These are phyloP conservation scores for Tulasnella sp. DNA, from an alignment of 768 basidiomycete genomes.

Conservation along the genomic window DNA sequence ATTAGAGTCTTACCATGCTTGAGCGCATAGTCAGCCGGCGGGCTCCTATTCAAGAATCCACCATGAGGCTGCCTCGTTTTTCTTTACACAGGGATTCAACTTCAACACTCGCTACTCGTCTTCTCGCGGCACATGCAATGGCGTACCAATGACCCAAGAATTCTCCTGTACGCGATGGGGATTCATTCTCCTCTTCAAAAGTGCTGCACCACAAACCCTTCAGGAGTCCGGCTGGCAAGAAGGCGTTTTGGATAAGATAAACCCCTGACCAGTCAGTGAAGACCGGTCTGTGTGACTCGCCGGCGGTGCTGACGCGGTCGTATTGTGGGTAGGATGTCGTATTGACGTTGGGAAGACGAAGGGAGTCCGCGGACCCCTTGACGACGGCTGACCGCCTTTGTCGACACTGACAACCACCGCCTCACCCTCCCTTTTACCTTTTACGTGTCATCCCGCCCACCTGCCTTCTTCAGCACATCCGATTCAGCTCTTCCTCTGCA, in stretches of 20 bases:
- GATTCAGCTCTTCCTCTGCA: background rate
- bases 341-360: background rate
- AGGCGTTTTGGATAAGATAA: background rate
- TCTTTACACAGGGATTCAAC: background rate
- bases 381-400: slow-evolving; percentile 5
- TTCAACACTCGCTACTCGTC: background rate
- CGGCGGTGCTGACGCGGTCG: background rate
- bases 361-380: background rate
- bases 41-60: slow-evolving; percentile 6
- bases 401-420: background rate
- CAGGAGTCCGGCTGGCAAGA: background rate
- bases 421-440: background rate
- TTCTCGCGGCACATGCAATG: background rate
- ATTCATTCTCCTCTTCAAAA: background rate
- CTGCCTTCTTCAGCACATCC: background rate
- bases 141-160: background rate
- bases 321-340: background rate
- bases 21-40: background rate
- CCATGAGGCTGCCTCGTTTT: background rate
- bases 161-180: background rate
- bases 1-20: background rate
- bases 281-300: background rate
- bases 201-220: background rate
- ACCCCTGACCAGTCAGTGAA: background rate
- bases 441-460: background rate